Percentiles rank a stretch among this genome's conserved stretches.
Conservation (phyloP, 2,329 filamentous ascomycete species). For the Mollisia scopiformis region DNA sequence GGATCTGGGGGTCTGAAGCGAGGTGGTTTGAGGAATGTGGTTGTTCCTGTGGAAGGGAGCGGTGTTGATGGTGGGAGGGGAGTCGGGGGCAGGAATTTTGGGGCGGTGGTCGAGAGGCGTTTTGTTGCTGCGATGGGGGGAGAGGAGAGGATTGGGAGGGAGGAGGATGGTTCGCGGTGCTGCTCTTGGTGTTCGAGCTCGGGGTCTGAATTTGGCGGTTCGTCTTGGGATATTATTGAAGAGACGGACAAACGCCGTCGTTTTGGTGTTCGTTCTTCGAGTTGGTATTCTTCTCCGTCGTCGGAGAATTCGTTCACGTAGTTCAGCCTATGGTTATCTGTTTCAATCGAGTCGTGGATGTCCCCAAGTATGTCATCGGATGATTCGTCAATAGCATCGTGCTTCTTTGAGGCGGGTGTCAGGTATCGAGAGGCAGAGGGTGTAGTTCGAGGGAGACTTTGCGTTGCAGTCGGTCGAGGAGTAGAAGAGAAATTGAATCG, state of each 20-base stretch:
- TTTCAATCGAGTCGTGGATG: conserved; percentile 34
- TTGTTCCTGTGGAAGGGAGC: neutral
- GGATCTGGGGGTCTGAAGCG: conserved; percentile 36
- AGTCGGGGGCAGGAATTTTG: conserved; percentile 35
- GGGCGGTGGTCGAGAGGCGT: conserved; percentile 26
- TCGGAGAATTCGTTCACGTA: conserved; percentile 19
- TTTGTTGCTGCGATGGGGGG: conserved; percentile 18
- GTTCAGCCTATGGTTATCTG: conserved; percentile 21
- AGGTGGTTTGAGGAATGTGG: conserved; percentile 36
- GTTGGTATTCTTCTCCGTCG: conserved; percentile 26
- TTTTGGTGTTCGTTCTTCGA: conserved; percentile 29
- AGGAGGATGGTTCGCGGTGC: conserved; percentile 19
- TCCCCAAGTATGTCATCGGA: conserved; percentile 22
- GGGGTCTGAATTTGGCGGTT: conserved; percentile 4
- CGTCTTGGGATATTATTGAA: conserved; percentile 2
- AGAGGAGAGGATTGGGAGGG: conserved; percentile 31
- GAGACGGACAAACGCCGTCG: conserved; percentile 33
- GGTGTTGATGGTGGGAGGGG: conserved; percentile 27
- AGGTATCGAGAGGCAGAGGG: conserved; percentile 32
- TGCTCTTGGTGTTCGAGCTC: conserved; percentile 14
- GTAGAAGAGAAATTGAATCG: conserved; percentile 37
- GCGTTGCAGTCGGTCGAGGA: conserved; percentile 28
- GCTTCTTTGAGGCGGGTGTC: conserved; percentile 24
- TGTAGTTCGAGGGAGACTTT: conserved; percentile 26
- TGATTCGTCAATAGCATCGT: conserved; percentile 31